Evolutionary conservation across 345 rosid genomes (phyloP), one percentile per base, ranked within the genome.

Genomic region (Barbarea vulgaris): DNA sequence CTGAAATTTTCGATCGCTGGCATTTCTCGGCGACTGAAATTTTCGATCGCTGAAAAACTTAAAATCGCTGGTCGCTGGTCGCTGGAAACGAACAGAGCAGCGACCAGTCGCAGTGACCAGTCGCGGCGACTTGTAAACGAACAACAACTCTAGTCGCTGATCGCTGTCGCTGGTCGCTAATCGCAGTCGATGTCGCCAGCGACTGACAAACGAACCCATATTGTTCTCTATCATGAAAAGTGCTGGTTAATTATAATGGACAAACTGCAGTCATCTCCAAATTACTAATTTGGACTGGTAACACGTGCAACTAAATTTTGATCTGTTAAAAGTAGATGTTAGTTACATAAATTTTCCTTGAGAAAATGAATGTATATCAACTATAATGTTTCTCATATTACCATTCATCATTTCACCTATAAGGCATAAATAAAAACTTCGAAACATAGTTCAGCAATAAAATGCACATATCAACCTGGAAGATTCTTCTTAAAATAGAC

Each of bases 401-500:
- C 12, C 15, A 39, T 39, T 39, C 44, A 39, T 39, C 15, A 39
- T 12, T 36, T 39, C 48, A 58, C 14, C 7, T 34, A 27, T 36
- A 36, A 59, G n/a, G 64, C 47, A 21, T 46, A 12, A 36, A 13
- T n/a, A 17, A 18, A 59, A 60, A 36, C 47, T 62, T 46, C 6
- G 25, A 47, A 27, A 47, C 28, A 47, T 25, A 24, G 55, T 28
- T 46, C 9, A 37, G 37, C 24, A 68, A 37, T 68, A 27, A 52
- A 52, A 6, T 53, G 21, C 17, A 54, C 51, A 53, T 6, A 53
- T 37, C 46, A 66, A 66, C 46, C 30, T 31, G 15, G 44, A 48
- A 61, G 28, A 57, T 70, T 24, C 56, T 61, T 60, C 39, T 22
- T 15, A 61, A 72, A 72, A 58, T 34, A 17, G 50, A 72, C 11